Conservation (phyloP, 169 alveolate genomes). For the Cyclospora cayetanensis region DNA sequence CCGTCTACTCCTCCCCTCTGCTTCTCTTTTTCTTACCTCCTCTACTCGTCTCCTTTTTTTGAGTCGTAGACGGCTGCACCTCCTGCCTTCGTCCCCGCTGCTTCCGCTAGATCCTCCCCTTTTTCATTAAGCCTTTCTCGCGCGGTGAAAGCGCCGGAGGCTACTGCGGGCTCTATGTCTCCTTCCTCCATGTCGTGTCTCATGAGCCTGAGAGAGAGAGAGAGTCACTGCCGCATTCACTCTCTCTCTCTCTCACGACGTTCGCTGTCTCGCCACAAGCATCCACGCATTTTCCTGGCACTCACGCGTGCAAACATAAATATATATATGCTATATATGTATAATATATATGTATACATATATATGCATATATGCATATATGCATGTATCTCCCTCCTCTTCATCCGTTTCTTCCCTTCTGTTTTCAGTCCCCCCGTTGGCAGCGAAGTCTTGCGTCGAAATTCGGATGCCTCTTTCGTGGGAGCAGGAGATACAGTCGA, state of each 20-base stretch:
- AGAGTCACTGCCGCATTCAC: too few species aligned
- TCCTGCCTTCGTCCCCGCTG: neutral
- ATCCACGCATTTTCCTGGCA: neutral
- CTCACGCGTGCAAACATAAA: neutral
- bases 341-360: neutral
- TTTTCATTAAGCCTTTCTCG: neutral
- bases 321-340: constrained; percentile 25
- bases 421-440: constrained; percentile 61
- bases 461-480: constrained; percentile 20
- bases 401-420: too few species aligned
- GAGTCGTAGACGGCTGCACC: neutral
- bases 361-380: neutral
- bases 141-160: too few species aligned
- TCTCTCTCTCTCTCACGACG: too few species aligned
- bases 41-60: neutral
- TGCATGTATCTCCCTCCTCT: neutral
- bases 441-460: constrained; percentile 66
- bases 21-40: neutral
- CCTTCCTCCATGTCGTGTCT: too few species aligned
- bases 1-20: neutral
- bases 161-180: too few species aligned
- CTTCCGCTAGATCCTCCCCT: neutral
- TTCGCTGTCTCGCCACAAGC: too few species aligned
- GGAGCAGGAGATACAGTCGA: too few species aligned
- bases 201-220: too few species aligned